A percentile compares a stretch with the other conserved stretches of the same genome.
Conservation (phyloP, 2,329 filamentous ascomycete genomes). For the Exophiala oligosperma region DNA sequence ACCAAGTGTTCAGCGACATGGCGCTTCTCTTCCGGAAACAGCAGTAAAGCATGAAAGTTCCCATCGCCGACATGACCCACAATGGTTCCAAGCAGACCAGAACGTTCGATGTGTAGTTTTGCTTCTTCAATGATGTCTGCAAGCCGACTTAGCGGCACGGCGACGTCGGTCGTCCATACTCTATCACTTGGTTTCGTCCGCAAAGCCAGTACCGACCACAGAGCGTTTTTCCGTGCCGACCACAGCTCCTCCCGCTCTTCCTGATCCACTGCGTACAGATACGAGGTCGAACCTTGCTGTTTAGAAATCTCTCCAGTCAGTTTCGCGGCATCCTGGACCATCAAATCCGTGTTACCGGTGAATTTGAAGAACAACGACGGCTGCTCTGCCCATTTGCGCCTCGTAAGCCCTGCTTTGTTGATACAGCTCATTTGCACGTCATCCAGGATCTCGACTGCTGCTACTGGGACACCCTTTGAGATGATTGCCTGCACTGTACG, state of each 20-base stretch:
- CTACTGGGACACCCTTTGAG: conserved; percentile 75
- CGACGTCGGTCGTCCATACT: conserved; percentile 80
- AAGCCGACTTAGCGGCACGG: conserved; percentile 70
- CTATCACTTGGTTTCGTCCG: conserved; percentile 59
- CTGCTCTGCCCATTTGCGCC: conserved; percentile 62
- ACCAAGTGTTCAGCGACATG: conserved; percentile 59
- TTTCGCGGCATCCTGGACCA: conserved; percentile 62
- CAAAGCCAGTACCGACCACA: conserved; percentile 72
- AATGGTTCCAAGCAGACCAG: conserved; percentile 65
- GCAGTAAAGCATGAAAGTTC: conserved; percentile 69
- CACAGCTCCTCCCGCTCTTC: conserved; percentile 58
- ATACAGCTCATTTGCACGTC: conserved; percentile 82
- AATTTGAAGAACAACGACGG: conserved; percentile 79
- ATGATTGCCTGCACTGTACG: conserved; percentile 80
- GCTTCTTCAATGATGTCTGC: conserved; percentile 72
- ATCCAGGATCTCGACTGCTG: conserved; percentile 89
- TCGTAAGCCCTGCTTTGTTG: conserved; percentile 52
- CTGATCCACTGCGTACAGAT: too few species aligned
- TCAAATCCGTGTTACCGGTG: conserved; percentile 62
- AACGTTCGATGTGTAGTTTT: conserved; percentile 63
- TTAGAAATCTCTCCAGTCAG: conserved; percentile 63
- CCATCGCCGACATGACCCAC: conserved; percentile 74
- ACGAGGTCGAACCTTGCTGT: conserved; percentile 59
- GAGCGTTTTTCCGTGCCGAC: conserved; percentile 72
- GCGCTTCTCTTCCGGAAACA: conserved; percentile 61